phyloP scores from a whole-genome alignment of 2,329 filamentous ascomycete genomes.

The Aspergillus pseudotamarii region DNA sequence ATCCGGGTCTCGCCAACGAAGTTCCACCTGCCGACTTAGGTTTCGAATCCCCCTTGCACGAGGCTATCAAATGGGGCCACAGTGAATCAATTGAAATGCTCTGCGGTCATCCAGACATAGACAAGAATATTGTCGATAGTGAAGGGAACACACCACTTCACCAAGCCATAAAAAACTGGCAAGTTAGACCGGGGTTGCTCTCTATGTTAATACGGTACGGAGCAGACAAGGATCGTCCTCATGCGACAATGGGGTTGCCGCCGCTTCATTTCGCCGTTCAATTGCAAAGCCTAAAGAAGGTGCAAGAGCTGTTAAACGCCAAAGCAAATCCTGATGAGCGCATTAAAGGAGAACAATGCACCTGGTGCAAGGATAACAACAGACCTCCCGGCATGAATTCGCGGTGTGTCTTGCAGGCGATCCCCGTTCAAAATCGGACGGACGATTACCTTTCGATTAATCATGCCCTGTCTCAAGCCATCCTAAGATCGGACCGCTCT shows the following conservation, averaged over 20 bases:
- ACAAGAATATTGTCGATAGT: not conserved
- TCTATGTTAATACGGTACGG: not conserved
- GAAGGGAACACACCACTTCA: slow-evolving; percentile 4
- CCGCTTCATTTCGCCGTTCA: slow-evolving; percentile 1
- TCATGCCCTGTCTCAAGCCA: not conserved
- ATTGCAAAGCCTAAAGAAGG: not conserved
- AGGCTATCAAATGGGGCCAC: not conserved
- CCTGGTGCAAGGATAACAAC: not conserved
- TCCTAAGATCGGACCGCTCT: not conserved
- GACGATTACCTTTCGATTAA: not conserved
- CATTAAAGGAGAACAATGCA: not conserved
- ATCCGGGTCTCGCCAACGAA: not conserved
- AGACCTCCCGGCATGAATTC: not conserved
- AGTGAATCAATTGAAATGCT: not conserved
- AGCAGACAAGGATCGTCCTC: not conserved
- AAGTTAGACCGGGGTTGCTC: not conserved
- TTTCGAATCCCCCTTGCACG: not conserved
- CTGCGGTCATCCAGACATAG: not conserved
- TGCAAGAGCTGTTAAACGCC: not conserved
- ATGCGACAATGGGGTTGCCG: not conserved
- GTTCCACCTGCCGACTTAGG: not conserved
- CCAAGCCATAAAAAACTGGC: not conserved
- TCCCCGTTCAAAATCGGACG: not conserved
- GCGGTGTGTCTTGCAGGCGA: not conserved
- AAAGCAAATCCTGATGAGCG: not conserved